phyloP scores from a whole-genome alignment of 192 early-diverging fungal species.

The Backusella tuberculispora region DNA sequence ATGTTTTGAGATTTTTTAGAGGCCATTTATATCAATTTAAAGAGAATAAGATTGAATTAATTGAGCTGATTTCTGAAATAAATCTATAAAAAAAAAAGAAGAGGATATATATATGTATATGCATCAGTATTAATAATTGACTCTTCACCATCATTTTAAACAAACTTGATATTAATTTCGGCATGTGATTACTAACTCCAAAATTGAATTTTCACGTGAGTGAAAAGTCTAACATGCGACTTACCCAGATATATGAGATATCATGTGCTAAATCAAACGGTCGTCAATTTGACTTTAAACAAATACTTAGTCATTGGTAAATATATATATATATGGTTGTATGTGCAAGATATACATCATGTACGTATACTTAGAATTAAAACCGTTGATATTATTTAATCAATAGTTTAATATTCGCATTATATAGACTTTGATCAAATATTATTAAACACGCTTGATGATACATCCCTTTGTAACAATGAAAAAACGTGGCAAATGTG shows the following conservation, averaged over 20 bases:
- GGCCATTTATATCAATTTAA: neutral
- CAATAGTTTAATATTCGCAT: neutral
- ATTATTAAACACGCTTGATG: neutral
- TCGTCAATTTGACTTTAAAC: neutral
- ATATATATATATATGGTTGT: neutral
- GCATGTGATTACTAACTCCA: neutral
- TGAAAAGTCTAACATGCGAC: neutral
- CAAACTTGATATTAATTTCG: constrained; percentile 1
- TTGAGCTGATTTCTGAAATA: neutral
- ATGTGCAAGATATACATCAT: no score
- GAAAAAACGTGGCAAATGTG: neutral
- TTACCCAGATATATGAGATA: constrained; percentile 3
- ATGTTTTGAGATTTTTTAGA: neutral
- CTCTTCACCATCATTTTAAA: neutral
- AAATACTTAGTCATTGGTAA: neutral
- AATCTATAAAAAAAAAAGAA: neutral
- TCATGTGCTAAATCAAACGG: neutral
- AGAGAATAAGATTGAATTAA: neutral
- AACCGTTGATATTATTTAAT: neutral
- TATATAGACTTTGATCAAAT: neutral
- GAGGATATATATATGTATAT: neutral
- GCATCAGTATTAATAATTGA: neutral
- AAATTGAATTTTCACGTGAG: constrained; percentile 7
- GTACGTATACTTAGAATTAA: no score
- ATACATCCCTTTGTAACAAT: neutral